Percentiles rank a stretch among this genome's conserved stretches.
phyloP scores from a whole-genome alignment of 2,329 filamentous ascomycete species.

The Colletotrichum tanaceti region DNA sequence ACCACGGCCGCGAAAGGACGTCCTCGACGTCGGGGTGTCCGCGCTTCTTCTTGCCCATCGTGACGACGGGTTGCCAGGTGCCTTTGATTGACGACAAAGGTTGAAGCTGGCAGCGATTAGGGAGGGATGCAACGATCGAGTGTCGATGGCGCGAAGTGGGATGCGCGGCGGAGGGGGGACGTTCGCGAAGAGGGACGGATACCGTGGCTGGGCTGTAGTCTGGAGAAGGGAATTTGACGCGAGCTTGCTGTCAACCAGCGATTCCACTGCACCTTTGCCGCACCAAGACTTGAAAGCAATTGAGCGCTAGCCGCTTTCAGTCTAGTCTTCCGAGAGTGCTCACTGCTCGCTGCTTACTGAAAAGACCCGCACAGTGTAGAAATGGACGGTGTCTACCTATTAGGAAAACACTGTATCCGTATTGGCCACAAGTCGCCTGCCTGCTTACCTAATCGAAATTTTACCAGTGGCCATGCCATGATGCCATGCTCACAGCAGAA shows the following conservation, averaged over 20 bases:
- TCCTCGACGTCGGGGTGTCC: slow-evolving; percentile 88
- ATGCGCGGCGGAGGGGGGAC: slow-evolving; percentile 23
- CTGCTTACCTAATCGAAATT: background rate
- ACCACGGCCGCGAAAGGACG: slow-evolving; percentile 89
- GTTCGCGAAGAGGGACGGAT: slow-evolving; percentile 14
- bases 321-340: fast-evolving
- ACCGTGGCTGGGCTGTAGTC: slow-evolving; percentile 23
- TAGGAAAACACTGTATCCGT: background rate
- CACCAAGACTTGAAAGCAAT: slow-evolving; percentile 18
- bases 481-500: background rate
- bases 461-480: background rate
- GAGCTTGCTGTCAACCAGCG: slow-evolving; percentile 25
- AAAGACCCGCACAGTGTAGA: background rate
- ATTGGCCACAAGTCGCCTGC: no score
- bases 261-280: slow-evolving; percentile 24
- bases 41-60: slow-evolving; percentile 92
- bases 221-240: slow-evolving; percentile 39
- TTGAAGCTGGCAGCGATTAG: background rate
- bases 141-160: background rate
- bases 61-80: slow-evolving; percentile 17
- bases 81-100: no score
- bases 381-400: fast-evolving
- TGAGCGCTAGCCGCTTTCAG: slow-evolving; percentile 3
- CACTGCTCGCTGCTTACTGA: fast-evolving
- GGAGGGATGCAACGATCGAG: background rate